These are phyloP conservation scores for Funneliformis geosporum DNA, from an alignment of 192 early-diverging fungal species.

Conservation along the genomic window DNA sequence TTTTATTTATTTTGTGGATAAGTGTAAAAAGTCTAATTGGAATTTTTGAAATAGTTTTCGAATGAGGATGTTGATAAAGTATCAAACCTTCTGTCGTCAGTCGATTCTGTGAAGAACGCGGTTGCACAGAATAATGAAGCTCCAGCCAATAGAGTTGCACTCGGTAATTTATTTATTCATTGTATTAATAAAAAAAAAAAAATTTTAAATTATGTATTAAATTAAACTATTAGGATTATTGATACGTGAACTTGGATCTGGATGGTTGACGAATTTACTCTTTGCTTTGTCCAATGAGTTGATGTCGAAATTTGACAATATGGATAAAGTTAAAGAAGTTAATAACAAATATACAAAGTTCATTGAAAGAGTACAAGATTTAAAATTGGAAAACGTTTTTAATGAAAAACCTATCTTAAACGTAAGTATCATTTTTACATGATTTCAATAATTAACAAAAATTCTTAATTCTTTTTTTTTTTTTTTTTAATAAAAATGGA, in stretches of 20 bases:
- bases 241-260: conserved; percentile 59
- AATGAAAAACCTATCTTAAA: conserved; percentile 49
- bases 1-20: not conserved
- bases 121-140: conserved; percentile 24
- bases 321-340: conserved; percentile 19
- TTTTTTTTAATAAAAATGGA: conserved; percentile 12
- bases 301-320: conserved; percentile 37
- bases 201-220: not conserved
- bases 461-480: not conserved
- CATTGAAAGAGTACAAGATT: conserved; percentile 15
- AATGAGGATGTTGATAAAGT: conserved; percentile 1
- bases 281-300: conserved; percentile 54
- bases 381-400: conserved; percentile 37
- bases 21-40: not conserved
- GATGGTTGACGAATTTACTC: conserved; percentile 56
- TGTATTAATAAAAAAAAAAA: not conserved
- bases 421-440: conserved; percentile 15
- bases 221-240: conserved; percentile 53
- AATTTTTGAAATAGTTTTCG: not conserved
- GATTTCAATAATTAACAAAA: not conserved
- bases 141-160: not conserved
- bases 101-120: conserved; percentile 13
- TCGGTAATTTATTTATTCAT: conserved; percentile 18
- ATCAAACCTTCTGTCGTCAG: not conserved
- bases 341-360: conserved; percentile 39